Evolutionary conservation across 306 rosid genomes (phyloP).

Genomic region (Cucurbita moschata): DNA sequence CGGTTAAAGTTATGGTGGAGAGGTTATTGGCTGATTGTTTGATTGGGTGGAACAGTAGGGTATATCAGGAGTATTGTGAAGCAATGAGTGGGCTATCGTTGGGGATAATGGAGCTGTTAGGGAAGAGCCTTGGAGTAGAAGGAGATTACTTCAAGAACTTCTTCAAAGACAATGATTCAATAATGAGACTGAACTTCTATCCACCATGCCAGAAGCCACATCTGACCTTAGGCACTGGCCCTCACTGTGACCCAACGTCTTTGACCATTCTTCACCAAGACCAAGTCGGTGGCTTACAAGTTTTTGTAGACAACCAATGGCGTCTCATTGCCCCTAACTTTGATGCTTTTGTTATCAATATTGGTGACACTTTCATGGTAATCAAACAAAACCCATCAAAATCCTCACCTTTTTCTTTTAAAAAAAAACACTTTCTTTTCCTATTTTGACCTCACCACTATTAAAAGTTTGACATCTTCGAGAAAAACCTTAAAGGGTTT

Average conservation of each 20-base stretch:
- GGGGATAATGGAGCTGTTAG: slow-evolving; percentile 85
- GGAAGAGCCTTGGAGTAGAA: slow-evolving; percentile 73
- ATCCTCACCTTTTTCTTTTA: background rate
- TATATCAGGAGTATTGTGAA: slow-evolving; percentile 67
- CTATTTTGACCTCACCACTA: background rate
- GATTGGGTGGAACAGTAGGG: slow-evolving; percentile 15
- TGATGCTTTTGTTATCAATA: slow-evolving; percentile 81
- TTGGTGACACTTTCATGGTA: slow-evolving; percentile 99
- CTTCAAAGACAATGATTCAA: slow-evolving; percentile 60
- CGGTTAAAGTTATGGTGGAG: too few relatives aligned
- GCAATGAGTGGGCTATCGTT: slow-evolving; percentile 82
- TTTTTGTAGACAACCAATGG: slow-evolving; percentile 76
- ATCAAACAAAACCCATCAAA: background rate
- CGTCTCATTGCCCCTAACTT: slow-evolving; percentile 55
- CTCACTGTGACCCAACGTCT: slow-evolving; percentile 96
- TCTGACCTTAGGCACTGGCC: slow-evolving; percentile 80
- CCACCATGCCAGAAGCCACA: slow-evolving; percentile 89
- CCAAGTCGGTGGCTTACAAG: slow-evolving; percentile 84
- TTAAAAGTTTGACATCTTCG: too few relatives aligned
- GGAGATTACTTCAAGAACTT: slow-evolving; percentile 42
- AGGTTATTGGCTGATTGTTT: too few relatives aligned
- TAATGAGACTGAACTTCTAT: slow-evolving; percentile 89
- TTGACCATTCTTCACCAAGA: slow-evolving; percentile 89
- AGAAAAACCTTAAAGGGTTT: too few relatives aligned
- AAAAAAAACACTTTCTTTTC: too few relatives aligned